Percentiles rank a stretch among this genome's conserved stretches.
phyloP scores from a whole-genome alignment of 495 filamentous ascomycete species.

The Podospora comata region DNA sequence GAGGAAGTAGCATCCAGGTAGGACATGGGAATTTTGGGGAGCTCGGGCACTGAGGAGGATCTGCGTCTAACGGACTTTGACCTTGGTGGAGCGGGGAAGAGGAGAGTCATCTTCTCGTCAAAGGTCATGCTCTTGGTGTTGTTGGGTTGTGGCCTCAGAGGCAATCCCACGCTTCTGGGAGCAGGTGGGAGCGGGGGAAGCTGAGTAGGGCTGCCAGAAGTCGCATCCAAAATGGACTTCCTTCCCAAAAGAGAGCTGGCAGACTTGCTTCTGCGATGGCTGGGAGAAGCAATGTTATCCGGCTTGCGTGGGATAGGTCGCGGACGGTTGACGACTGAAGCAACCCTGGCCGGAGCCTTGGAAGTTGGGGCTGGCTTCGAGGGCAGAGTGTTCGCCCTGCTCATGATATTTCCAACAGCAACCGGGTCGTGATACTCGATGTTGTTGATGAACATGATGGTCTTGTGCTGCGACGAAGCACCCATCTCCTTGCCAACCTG shows the following conservation, averaged over 20 bases:
- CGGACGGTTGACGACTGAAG: slow-evolving; percentile 50
- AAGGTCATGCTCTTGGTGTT: slow-evolving; percentile 54
- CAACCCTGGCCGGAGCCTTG: slow-evolving; percentile 25
- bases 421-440: slow-evolving; percentile 49
- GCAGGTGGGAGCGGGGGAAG: slow-evolving; percentile 46
- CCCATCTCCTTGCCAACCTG: slow-evolving; percentile 29
- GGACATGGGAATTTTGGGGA: slow-evolving; percentile 38
- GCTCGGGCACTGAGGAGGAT: slow-evolving; percentile 45
- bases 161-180: slow-evolving; percentile 38
- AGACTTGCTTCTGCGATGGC: slow-evolving; percentile 46
- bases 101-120: slow-evolving; percentile 49
- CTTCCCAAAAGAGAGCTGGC: slow-evolving; percentile 39
- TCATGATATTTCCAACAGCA: slow-evolving; percentile 46
- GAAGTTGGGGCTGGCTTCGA: slow-evolving; percentile 24
- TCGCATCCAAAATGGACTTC: slow-evolving; percentile 44
- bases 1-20: slow-evolving; percentile 26
- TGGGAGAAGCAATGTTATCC: slow-evolving; percentile 28
- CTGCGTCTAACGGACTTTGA: slow-evolving; percentile 31
- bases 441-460: slow-evolving; percentile 52
- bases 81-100: slow-evolving; percentile 46
- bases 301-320: slow-evolving; percentile 50
- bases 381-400: slow-evolving; percentile 32
- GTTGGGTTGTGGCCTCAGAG: slow-evolving; percentile 38
- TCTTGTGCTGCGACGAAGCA: slow-evolving; percentile 36
- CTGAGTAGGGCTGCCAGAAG: slow-evolving; percentile 47